Evolutionary conservation across 140 eudicot genomes (phyloP).

Genomic region (Flaveria floridana): DNA sequence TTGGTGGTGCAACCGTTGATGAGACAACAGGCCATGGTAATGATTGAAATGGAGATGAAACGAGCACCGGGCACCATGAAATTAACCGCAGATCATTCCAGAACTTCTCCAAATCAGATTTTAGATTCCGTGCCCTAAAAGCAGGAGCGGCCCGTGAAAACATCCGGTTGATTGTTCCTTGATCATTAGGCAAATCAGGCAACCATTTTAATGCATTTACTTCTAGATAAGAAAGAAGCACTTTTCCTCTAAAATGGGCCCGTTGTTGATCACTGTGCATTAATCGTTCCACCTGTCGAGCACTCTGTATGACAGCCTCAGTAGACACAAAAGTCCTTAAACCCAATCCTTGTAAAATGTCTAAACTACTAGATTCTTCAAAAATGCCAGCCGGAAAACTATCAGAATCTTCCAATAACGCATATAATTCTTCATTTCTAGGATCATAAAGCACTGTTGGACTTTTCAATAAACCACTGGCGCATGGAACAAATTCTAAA

Average conservation of each 20-base stretch:
- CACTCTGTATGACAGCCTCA: constrained; percentile 79
- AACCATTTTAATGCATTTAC: constrained; percentile 87
- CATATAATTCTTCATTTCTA: constrained; percentile 83
- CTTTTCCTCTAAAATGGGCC: constrained; percentile 78
- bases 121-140: constrained; percentile 61
- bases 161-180: constrained; percentile 65
- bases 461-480: constrained; percentile 57
- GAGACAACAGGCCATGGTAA: constrained; percentile 94
- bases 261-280: constrained; percentile 58
- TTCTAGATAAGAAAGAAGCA: constrained; percentile 87
- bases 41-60: constrained; percentile 71
- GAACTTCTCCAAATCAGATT: constrained; percentile 80
- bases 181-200: constrained; percentile 50
- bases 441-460: constrained; percentile 84
- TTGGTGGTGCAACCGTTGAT: constrained; percentile 93
- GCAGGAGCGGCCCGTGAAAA: constrained; percentile 83
- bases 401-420: constrained; percentile 79
- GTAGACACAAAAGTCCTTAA: constrained; percentile 75
- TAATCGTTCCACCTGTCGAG: constrained; percentile 69
- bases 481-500: constrained; percentile 77
- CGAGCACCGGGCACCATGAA: constrained; percentile 93
- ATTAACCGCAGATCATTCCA: constrained; percentile 87
- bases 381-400: constrained; percentile 79
- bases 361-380: constrained; percentile 60
- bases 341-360: constrained; percentile 84